Base-by-base conservation (phyloP, 2,329 filamentous ascomycete genomes). In the Nothophaeocryptopus gaeumannii region DNA sequence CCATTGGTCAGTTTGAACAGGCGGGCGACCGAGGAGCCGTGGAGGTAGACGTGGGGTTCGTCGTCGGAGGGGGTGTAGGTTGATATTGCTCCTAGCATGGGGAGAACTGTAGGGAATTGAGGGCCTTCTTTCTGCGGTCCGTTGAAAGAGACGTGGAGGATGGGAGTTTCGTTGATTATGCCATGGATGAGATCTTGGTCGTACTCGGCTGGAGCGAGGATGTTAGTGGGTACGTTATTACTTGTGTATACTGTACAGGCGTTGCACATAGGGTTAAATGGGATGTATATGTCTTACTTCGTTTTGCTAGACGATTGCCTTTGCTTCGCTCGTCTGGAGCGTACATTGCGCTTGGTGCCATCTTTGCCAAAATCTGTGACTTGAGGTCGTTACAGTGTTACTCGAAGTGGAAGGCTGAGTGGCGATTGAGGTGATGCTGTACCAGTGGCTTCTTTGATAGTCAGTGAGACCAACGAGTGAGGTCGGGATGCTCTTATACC, bases 81-180 rank as follows among this genome's bases (percentile, higher is more conserved):
- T 10, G 83, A 87, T 78, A 93, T 86, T 61, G 88, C 83, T 44
- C 88, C 88, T 62, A 95, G 88, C 88, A 95, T 92, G 54, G 89
- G 89, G 2, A 95, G 77, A 46, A 85, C 84, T 44, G 82, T 80
- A 3, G 89, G 88, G 64, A 91, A 93, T 47, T 60, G 54, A 1
- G 86, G 84, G 38, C 75, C 71, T 50, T 78, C 73, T 4, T 77
- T 58, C 2, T 59, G 71, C 4, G 75, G 74, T 2, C 79, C 75
- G 43, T 78, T 81, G 77, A 95, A 95, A 56, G 88, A 89, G 61
- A 95, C 83, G 71, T 95, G 85, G 12, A 93, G 77, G 42, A 95
- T 79, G 33, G 81, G 82, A n/a, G 80, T 80, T 14, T 76, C 76
- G 70, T 92, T 90, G 70, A 95, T 75, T 63, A 95, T 86, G 50